phyloP scores from a whole-genome alignment of 2,329 filamentous ascomycete species.

The Beauveria varroae region DNA sequence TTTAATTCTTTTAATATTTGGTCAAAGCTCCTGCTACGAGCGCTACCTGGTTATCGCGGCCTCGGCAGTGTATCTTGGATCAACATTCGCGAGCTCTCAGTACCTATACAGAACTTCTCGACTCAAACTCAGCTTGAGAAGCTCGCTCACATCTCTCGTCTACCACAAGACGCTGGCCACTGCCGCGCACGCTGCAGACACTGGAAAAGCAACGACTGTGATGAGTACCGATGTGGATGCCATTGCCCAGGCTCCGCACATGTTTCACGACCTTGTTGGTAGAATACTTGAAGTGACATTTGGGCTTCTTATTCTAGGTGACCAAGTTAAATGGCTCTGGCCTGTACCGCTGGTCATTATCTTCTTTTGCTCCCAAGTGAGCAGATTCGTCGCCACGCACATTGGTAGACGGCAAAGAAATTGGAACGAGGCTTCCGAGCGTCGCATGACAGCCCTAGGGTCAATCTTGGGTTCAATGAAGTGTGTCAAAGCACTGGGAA shows the following conservation, averaged over 20 bases:
- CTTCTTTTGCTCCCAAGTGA: constrained; percentile 33
- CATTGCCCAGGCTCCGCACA: constrained; percentile 23
- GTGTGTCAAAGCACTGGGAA: constrained; percentile 6
- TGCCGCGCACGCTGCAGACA: constrained; percentile 17
- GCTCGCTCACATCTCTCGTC: constrained; percentile 29
- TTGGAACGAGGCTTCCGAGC: constrained; percentile 35
- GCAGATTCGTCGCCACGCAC: constrained; percentile 30
- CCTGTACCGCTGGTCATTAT: constrained; percentile 33
- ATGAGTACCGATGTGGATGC: constrained; percentile 33
- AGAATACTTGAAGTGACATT: constrained; percentile 33
- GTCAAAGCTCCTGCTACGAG: constrained; percentile 23
- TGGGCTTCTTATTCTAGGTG: constrained; percentile 30
- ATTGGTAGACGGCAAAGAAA: constrained; percentile 27
- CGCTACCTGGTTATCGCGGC: constrained; percentile 27
- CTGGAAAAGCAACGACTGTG: constrained; percentile 29
- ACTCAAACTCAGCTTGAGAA: constrained; percentile 26
- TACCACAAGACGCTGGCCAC: constrained; percentile 24
- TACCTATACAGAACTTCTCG: constrained; percentile 21
- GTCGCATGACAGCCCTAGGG: constrained; percentile 28
- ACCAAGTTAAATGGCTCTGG: constrained; percentile 35
- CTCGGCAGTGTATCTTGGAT: constrained; percentile 23
- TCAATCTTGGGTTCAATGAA: constrained; percentile 22
- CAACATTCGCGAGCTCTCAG: constrained; percentile 23
- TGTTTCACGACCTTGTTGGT: constrained; percentile 37
- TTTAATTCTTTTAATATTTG: too few relatives aligned